Evolutionary conservation across 148 eudicot genomes (phyloP).

Genomic region (Pouteria glomerata): DNA sequence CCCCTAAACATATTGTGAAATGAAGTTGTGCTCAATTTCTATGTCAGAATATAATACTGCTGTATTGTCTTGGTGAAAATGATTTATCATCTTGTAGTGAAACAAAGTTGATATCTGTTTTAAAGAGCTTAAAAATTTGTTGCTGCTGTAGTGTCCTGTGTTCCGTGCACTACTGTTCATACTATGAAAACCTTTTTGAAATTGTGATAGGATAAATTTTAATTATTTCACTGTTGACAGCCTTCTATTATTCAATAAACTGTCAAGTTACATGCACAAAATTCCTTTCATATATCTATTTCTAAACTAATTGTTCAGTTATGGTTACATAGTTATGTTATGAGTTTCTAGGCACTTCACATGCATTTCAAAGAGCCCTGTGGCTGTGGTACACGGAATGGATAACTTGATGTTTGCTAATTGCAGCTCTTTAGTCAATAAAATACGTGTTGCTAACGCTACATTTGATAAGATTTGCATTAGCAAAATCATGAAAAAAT

Average conservation of each 20-base stretch:
- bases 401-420: neutral
- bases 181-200: neutral
- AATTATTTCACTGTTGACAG: neutral
- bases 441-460: neutral
- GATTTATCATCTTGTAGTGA: neutral
- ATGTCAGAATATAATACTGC: neutral
- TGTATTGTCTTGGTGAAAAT: neutral
- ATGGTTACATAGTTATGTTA: neutral
- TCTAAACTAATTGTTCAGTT: neutral
- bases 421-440: constrained; percentile 1
- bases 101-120: neutral
- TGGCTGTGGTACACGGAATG: neutral
- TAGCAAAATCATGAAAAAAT: neutral
- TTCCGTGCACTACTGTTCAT: too few species aligned
- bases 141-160: neutral
- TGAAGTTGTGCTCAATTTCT: neutral
- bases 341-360: neutral
- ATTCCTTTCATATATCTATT: neutral
- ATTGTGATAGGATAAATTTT: neutral
- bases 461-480: neutral
- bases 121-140: neutral
- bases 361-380: neutral
- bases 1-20: neutral
- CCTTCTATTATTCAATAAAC: neutral
- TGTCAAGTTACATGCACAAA: neutral